These are phyloP conservation scores for Hyaloscypha bicolor DNA, from an alignment of 495 filamentous ascomycete genomes.

Conservation along the genomic window DNA sequence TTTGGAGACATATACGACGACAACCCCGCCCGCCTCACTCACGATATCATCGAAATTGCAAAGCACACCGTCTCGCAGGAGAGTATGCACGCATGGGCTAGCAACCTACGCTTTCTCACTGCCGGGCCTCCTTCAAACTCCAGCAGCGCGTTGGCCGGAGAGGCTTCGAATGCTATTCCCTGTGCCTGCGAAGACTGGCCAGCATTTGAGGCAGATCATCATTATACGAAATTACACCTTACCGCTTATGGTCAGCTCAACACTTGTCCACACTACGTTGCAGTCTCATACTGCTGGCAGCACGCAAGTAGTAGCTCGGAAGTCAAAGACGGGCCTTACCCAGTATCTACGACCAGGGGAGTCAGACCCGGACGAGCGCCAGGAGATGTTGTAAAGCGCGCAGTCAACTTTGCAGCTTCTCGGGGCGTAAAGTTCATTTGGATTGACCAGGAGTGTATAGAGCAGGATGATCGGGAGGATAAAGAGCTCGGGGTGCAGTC, in stretches of 20 bases:
- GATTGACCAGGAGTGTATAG: conserved; percentile 8
- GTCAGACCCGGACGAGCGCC: not conserved
- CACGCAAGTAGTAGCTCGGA: not conserved
- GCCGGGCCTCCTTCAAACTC: not conserved
- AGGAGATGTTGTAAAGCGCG: not conserved
- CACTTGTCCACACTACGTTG: not conserved
- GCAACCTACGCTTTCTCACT: conserved; percentile 1
- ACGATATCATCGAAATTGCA: conserved; percentile 1
- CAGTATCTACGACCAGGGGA: not conserved
- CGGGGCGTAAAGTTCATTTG: not conserved
- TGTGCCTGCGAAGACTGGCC: conserved; percentile 1
- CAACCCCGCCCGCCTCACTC: not conserved
- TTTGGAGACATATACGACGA: conserved; percentile 1
- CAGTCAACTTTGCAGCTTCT: not conserved
- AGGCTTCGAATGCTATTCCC: not conserved
- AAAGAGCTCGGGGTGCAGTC: not conserved
- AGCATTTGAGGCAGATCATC: not conserved
- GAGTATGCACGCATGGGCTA: conserved; percentile 1
- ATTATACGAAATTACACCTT: not conserved
- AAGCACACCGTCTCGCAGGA: not conserved
- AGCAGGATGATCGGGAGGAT: not conserved
- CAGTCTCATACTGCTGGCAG: conserved; percentile 6
- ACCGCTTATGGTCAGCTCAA: not conserved
- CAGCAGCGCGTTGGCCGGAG: not conserved
- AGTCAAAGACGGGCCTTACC: not conserved